Percentiles rank a stretch among this genome's conserved stretches.
phyloP scores from a whole-genome alignment of 768 basidiomycete species.

The Hortiboletus flavorubellus region DNA sequence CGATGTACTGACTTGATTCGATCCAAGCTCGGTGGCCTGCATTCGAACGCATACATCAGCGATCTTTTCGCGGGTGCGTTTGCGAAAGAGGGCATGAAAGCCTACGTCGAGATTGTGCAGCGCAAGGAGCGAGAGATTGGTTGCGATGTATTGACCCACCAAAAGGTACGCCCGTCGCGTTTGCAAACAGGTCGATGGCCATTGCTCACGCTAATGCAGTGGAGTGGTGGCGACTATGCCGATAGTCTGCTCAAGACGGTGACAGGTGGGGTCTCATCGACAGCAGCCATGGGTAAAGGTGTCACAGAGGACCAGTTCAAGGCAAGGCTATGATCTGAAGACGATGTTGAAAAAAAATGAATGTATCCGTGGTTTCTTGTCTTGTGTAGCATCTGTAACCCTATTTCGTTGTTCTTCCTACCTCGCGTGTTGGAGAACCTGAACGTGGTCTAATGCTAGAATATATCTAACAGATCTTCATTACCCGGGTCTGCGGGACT shows the following conservation, averaged over 20 bases:
- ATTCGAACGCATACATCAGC: conserved; percentile 96
- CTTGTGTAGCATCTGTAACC: conserved; percentile 4
- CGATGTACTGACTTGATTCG: conserved; percentile 2
- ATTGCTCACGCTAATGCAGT: conserved; percentile 45
- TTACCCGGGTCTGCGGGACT: neutral
- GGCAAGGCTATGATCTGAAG: conserved; percentile 39
- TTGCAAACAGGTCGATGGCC: neutral
- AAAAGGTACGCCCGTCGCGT: conserved; percentile 60
- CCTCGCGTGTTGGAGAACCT: neutral
- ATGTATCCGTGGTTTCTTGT: conserved; percentile 1
- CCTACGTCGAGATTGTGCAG: conserved; percentile 94
- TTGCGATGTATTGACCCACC: conserved; percentile 96
- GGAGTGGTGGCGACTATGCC: conserved; percentile 93
- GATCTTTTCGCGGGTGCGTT: conserved; percentile 88
- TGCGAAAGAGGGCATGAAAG: conserved; percentile 97
- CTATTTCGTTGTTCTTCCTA: neutral
- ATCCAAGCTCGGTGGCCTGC: conserved; percentile 85
- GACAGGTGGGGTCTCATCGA: conserved; percentile 95
- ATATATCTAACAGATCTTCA: conserved; percentile 7
- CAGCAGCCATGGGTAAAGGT: conserved; percentile 98
- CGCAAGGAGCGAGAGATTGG: conserved; percentile 89
- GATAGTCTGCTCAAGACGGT: conserved; percentile 93
- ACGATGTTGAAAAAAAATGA: neutral
- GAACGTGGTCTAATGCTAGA: neutral
- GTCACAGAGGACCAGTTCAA: conserved; percentile 89